A percentile compares a stretch with the other conserved stretches of the same genome.
These are phyloP conservation scores for Ceratocystis diversiconidia DNA, from an alignment of 2,329 filamentous ascomycete species.

Conservation along the genomic window DNA sequence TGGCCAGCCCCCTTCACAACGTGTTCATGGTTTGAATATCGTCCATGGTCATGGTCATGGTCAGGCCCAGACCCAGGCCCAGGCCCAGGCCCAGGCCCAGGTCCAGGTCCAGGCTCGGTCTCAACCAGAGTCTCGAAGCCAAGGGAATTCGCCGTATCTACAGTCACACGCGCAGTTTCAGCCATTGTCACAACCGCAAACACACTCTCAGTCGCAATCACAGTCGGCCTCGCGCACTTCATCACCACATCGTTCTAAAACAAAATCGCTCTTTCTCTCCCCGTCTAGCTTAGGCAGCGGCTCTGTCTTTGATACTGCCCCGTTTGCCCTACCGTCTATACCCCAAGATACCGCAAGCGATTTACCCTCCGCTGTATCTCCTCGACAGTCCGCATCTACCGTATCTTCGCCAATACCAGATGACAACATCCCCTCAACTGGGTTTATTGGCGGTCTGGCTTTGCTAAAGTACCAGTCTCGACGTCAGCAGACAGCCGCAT, in stretches of 20 bases:
- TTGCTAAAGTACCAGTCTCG: conserved; percentile 35
- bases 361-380: conserved; percentile 10
- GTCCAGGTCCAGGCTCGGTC: background rate
- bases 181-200: background rate
- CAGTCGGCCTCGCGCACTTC: background rate
- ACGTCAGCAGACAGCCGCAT: conserved; percentile 23
- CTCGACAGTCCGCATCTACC: conserved; percentile 20
- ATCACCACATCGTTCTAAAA: conserved; percentile 16
- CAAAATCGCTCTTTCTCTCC: conserved; percentile 15
- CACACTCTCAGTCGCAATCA: background rate
- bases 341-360: conserved; percentile 15
- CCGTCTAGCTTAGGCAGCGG: conserved; percentile 20
- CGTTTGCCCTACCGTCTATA: conserved; percentile 20
- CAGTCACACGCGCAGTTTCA: conserved; percentile 5
- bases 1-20: conserved; percentile 7
- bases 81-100: background rate
- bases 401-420: conserved; percentile 23
- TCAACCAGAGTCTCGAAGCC: background rate
- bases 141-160: conserved; percentile 12
- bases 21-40: background rate
- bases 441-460: conserved; percentile 43
- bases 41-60: conserved; percentile 27
- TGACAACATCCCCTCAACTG: conserved; percentile 28
- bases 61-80: conserved; percentile 19
- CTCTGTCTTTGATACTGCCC: conserved; percentile 17